Evolutionary conservation across 1,284 basidiomycete genomes (phyloP).

Genomic region (Apiotrichum domesticum): DNA sequence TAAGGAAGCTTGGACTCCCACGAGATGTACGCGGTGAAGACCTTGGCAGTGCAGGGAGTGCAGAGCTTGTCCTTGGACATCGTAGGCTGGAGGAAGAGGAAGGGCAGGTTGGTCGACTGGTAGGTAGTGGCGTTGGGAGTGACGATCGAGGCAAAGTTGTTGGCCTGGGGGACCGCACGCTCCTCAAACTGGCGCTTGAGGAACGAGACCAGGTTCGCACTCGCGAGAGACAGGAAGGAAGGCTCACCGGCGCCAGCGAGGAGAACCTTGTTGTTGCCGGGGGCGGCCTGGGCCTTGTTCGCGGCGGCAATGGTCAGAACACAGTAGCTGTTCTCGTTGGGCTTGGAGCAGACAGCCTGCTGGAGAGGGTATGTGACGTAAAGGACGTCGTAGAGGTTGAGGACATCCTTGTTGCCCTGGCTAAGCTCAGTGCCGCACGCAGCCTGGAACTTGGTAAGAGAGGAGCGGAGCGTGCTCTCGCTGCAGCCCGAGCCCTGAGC

Average conservation of each 20-base stretch:
- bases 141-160: conserved; percentile 39
- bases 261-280: conserved; percentile 19
- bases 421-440: conserved; percentile 64
- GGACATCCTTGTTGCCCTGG: conserved; percentile 50
- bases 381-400: conserved; percentile 66
- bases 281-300: conserved; percentile 20
- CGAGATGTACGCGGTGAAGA: conserved; percentile 66
- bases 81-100: conserved; percentile 64
- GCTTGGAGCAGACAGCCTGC: conserved; percentile 65
- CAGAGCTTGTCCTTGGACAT: conserved; percentile 58
- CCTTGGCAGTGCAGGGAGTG: conserved; percentile 68
- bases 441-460: conserved; percentile 62
- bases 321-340: conserved; percentile 61
- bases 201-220: background rate
- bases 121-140: conserved; percentile 65
- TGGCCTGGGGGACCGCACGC: conserved; percentile 11
- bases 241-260: conserved; percentile 7
- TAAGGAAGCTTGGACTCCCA: conserved; percentile 68
- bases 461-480: conserved; percentile 55
- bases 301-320: conserved; percentile 48
- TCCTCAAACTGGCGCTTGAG: conserved; percentile 10
- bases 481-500: conserved; percentile 53
- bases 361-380: conserved; percentile 64
- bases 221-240: background rate
- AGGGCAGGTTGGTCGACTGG: conserved; percentile 60